phyloP scores from a whole-genome alignment of 108 stramenopile genomes.

The Schizochytrium sp. region DNA sequence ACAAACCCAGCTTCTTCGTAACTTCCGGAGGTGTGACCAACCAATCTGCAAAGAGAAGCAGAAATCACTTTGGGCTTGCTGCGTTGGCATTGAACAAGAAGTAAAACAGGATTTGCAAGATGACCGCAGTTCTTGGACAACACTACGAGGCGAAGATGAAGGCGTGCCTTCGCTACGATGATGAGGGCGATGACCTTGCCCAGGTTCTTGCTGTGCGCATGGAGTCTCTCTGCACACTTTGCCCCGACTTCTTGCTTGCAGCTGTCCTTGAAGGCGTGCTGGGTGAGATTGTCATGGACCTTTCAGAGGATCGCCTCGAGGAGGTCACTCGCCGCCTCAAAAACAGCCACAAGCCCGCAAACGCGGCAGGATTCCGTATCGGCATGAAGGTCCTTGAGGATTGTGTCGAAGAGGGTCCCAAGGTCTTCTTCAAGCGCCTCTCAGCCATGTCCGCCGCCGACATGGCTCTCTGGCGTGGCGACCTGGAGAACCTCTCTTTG shows the following conservation, averaged over 20 bases:
- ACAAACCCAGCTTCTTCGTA: too few relatives aligned
- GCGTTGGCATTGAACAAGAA: neutral
- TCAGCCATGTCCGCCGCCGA: constrained; percentile 22
- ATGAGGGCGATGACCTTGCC: constrained; percentile 48
- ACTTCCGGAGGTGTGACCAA: too few relatives aligned
- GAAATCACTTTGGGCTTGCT: neutral
- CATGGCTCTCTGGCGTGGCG: constrained; percentile 25
- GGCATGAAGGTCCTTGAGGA: constrained; percentile 46
- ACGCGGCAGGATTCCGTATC: neutral
- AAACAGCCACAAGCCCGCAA: neutral
- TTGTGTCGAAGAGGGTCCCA: constrained; percentile 27
- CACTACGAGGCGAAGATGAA: constrained; percentile 20
- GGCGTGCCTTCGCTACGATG: constrained; percentile 15
- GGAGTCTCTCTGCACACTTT: constrained; percentile 37
- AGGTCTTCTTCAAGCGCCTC: constrained; percentile 46
- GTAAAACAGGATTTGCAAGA: neutral
- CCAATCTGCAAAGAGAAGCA: too few relatives aligned
- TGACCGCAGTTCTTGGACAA: constrained; percentile 5
- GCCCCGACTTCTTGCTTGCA: constrained; percentile 43
- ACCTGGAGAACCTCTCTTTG: constrained; percentile 14
- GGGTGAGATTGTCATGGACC: constrained; percentile 32
- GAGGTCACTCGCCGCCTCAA: neutral
- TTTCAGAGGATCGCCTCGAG: neutral
- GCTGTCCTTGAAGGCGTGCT: constrained; percentile 61
- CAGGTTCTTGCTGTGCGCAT: neutral